Base-by-base conservation (phyloP, 2,329 filamentous ascomycete genomes). In the Lasiodiplodia theobromae region DNA sequence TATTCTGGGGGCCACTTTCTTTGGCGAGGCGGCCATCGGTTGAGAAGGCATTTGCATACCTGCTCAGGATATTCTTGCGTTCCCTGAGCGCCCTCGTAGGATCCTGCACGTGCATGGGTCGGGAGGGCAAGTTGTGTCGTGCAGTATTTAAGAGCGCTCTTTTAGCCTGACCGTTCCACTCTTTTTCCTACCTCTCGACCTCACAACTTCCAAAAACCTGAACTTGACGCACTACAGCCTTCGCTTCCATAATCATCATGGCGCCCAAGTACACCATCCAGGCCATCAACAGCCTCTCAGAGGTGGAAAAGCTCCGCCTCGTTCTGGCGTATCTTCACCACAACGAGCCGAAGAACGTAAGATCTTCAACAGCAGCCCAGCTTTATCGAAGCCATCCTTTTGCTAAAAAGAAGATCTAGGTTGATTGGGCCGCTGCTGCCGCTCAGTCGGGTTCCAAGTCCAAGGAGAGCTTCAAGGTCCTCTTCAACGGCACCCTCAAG, bases 301-400 rank as follows among this genome's bases (percentile, higher is more conserved):
- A 57, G 1, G 40, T 21, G 1, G 65, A 67, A 16, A 67, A 52
- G 65, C 8, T 37, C 3, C 38, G 52, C n/a, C n/a, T 67, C 1
- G 40, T 25, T 1, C n/a, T 67, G 10, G 53, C 40, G 6, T 58
- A 56, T 6, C 53, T 67, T 6, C 25, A 67, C 25, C 65, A 67
- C 65, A 28, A 66, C 14, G 63, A 66, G 2, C 63, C 49, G 1
- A 53, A 25, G 28, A 66, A 66, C 14, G 63, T 66, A 56, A 56
- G 63, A 37, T 47, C 2, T 16, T 25, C 6, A n/a, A 16, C 18
- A 4, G 6, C 51, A 1, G n/a, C 7, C n/a, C 7, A 21, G n/a
- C 23, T 44, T 14, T 7, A 14, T 38, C 28, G n/a, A 14, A 40
- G 16, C 2, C 52, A 28, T 12, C 23, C 8, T 52, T 2, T 57